phyloP scores from a whole-genome alignment of 257 asterid species.

The Jacaranda copaia region DNA sequence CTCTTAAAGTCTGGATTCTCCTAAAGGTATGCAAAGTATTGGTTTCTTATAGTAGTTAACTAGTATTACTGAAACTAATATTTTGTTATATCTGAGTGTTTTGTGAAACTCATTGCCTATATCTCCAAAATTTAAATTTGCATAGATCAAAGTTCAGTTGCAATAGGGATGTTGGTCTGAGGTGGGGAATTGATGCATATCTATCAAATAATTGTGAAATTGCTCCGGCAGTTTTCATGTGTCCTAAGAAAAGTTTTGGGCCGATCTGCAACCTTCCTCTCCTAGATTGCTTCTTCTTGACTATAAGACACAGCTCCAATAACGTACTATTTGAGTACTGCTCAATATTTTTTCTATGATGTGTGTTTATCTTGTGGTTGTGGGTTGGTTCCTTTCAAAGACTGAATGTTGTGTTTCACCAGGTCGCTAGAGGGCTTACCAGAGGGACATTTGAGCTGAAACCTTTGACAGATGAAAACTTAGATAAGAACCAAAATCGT shows the following conservation, averaged over 20 bases:
- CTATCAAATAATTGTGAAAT: too few species aligned
- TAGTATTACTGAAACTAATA: neutral
- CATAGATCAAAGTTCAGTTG: too few species aligned
- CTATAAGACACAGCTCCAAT: too few species aligned
- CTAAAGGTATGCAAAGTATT: conserved; percentile 65
- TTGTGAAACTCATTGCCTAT: neutral
- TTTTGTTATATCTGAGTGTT: neutral
- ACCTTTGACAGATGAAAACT: conserved; percentile 61
- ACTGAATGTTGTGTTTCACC: conserved; percentile 16
- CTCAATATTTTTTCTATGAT: neutral
- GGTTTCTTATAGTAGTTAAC: neutral
- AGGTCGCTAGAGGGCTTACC: conserved; percentile 90
- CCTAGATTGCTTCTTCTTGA: too few species aligned
- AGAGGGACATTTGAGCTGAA: conserved; percentile 88
- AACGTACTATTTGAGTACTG: too few species aligned
- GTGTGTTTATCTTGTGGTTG: neutral
- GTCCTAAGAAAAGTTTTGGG: too few species aligned
- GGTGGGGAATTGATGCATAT: neutral
- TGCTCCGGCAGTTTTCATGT: too few species aligned
- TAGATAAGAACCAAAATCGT: conserved; percentile 40
- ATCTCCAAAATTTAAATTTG: neutral
- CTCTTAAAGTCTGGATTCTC: conserved; percentile 98
- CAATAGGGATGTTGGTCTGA: neutral
- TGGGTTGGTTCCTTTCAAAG: neutral
- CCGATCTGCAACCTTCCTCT: too few species aligned